Evolutionary conservation across 495 filamentous ascomycete species (phyloP).

Genomic region (Alectoria sarmentosa): DNA sequence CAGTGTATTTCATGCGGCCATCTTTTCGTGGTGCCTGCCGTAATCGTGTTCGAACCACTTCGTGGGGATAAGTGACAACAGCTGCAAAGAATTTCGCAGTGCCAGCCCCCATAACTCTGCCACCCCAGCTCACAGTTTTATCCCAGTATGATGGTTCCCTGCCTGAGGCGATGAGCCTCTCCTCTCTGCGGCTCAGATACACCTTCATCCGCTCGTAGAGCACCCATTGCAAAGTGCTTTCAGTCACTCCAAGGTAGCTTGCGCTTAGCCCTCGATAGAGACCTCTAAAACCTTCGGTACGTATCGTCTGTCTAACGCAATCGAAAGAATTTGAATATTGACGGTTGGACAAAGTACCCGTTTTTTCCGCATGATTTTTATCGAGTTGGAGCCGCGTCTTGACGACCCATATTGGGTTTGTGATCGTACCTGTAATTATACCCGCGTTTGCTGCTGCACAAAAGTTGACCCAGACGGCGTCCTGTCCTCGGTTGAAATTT

Average conservation of each 20-base stretch:
- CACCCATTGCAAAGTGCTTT: slow-evolving; percentile 52
- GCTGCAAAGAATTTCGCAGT: slow-evolving; percentile 50
- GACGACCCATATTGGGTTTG: slow-evolving; percentile 55
- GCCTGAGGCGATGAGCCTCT: slow-evolving; percentile 32
- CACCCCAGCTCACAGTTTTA: slow-evolving; percentile 40
- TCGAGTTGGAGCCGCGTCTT: slow-evolving; percentile 55
- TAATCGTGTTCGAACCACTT: slow-evolving; percentile 49
- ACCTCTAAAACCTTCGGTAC: slow-evolving; percentile 46
- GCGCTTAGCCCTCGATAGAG: slow-evolving; percentile 50
- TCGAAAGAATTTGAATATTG: slow-evolving; percentile 50
- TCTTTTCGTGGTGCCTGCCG: slow-evolving; percentile 43
- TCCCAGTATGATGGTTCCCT: slow-evolving; percentile 39
- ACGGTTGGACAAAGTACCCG: slow-evolving; percentile 32
- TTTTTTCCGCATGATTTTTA: slow-evolving; percentile 39
- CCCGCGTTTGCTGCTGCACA: slow-evolving; percentile 47
- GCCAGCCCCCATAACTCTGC: slow-evolving; percentile 45
- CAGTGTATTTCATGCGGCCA: slow-evolving; percentile 48
- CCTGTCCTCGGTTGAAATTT: slow-evolving; percentile 39
- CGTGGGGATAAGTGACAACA: slow-evolving; percentile 52
- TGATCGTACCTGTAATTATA: slow-evolving; percentile 52
- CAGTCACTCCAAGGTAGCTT: slow-evolving; percentile 49
- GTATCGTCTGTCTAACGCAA: slow-evolving; percentile 47
- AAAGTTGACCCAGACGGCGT: slow-evolving; percentile 45
- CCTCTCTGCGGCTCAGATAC: slow-evolving; percentile 37
- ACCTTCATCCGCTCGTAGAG: slow-evolving; percentile 54